Percentiles rank a stretch among this genome's conserved stretches.
These are phyloP conservation scores for Ophiosphaerella narmari DNA, from an alignment of 2,329 filamentous ascomycete species.

Conservation along the genomic window DNA sequence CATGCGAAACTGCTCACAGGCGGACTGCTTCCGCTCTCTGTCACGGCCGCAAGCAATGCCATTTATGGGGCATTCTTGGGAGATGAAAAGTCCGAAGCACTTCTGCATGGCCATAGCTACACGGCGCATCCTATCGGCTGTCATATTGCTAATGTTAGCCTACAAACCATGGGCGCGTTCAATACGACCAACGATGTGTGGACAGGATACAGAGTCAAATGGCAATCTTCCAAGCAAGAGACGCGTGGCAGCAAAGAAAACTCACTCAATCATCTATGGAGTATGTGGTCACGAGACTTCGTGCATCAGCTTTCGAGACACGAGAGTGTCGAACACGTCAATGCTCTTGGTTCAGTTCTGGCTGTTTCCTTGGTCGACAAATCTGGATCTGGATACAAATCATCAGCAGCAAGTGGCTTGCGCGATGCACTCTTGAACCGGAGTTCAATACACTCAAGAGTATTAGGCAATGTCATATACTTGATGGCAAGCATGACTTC, in stretches of 20 bases:
- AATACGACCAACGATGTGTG: background rate
- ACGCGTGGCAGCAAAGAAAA: background rate
- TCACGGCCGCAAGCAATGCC: constrained; percentile 73
- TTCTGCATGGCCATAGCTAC: constrained; percentile 86
- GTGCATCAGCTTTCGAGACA: constrained; percentile 63
- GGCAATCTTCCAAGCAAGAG: constrained; percentile 2
- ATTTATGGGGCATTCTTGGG: constrained; percentile 75
- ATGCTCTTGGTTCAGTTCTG: constrained; percentile 76
- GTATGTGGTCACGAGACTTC: constrained; percentile 69
- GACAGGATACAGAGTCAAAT: constrained; percentile 3
- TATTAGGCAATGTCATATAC: constrained; percentile 65
- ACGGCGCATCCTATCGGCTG: constrained; percentile 84
- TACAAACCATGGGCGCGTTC: constrained; percentile 58
- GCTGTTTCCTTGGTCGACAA: constrained; percentile 64
- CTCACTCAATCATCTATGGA: constrained; percentile 58
- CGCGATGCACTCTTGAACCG: constrained; percentile 55
- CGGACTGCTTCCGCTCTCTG: constrained; percentile 75
- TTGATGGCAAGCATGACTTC: constrained; percentile 59
- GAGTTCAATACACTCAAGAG: constrained; percentile 59
- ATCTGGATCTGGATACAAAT: constrained; percentile 59
- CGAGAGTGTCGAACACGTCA: constrained; percentile 64
- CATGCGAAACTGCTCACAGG: constrained; percentile 86
- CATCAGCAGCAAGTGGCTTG: constrained; percentile 58
- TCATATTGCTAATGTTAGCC: constrained; percentile 71
- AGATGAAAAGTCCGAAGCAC: constrained; percentile 74